These are phyloP conservation scores for Striga asiatica DNA, from an alignment of 257 asterid species.

Conservation along the genomic window DNA sequence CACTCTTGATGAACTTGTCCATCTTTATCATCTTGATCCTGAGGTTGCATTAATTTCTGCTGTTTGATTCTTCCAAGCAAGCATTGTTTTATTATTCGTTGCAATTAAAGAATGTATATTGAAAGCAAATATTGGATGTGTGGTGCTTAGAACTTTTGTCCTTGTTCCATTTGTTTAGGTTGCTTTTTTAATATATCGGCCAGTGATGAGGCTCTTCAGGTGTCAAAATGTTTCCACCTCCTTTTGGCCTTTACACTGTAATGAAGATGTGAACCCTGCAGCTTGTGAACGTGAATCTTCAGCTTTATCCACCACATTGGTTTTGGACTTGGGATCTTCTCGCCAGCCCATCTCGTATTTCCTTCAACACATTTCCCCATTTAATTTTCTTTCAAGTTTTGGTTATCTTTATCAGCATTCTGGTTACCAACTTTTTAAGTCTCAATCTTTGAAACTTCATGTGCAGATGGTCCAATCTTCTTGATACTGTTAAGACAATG, in stretches of 20 bases:
- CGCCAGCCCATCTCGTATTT: constrained; percentile 56
- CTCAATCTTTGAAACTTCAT: constrained; percentile 7
- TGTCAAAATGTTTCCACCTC: constrained; percentile 45
- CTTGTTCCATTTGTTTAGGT: constrained; percentile 44
- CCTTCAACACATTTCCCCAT: constrained; percentile 13
- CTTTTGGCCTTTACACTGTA: constrained; percentile 80
- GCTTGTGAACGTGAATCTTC: constrained; percentile 40
- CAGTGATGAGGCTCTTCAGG: constrained; percentile 93
- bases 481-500: constrained; percentile 79
- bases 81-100: constrained; percentile 8
- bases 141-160: neutral
- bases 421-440: constrained; percentile 10
- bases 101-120: neutral
- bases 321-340: constrained; percentile 75
- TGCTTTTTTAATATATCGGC: constrained; percentile 89
- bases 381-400: constrained; percentile 4
- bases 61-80: constrained; percentile 8
- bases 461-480: constrained; percentile 88
- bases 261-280: constrained; percentile 30
- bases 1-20: constrained; percentile 84
- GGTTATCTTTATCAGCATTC: neutral
- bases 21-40: constrained; percentile 90
- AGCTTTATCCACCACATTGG: constrained; percentile 31
- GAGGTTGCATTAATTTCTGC: constrained; percentile 46
- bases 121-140: constrained; percentile 1